Base-by-base conservation (phyloP, 2,329 filamentous ascomycete species). In the Diaporthe batatas region DNA sequence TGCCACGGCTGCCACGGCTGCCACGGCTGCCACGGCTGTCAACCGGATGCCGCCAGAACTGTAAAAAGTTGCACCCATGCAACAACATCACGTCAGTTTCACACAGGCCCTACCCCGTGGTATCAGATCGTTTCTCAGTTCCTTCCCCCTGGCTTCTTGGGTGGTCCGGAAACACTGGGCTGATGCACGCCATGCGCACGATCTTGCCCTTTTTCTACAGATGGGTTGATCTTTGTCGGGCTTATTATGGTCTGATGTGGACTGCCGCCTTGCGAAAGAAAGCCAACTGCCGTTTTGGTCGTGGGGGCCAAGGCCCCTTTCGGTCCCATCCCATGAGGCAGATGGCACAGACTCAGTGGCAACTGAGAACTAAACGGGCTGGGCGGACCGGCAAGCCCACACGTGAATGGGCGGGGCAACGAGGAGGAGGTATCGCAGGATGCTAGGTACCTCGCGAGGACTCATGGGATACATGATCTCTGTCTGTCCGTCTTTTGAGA, bases 371-470 rank as follows among this genome's bases (percentile, higher is more conserved):
- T 39, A 23, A 16, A 21, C 62, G 62, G 62, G 62, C 44, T 34
- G 25, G 18, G 18, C 59, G 29, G 44, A 51, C 59, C 59, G 44
- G 42, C 8, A 51, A 39, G 36, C 59, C 59, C 42, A 29, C 18
- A 18, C 29, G 21, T 14, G 1, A 21, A 51, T 23, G 18, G 6
- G 44, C 44, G 29, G 39, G 21, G 36, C 36, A 10, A 39, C 11
- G 36, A 39, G 36, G 36, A 39, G 29, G 44, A 65, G 44, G 62
- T 65, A 65, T 65, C 62, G 32, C 47, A 29, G 21, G 44, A 23
- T 12, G 62, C 18, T 32, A 29, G 51, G 62, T 65, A 65, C 62
- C 21, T 51, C 10, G 32, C 47, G 25, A 29, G 47, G 29, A 42
- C 42, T 65, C 21, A 3, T 65, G 44, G 23, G 62, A 65, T 36